phyloP scores from a whole-genome alignment of 768 basidiomycete genomes.

The Tubosaeta brunneosetosa region DNA sequence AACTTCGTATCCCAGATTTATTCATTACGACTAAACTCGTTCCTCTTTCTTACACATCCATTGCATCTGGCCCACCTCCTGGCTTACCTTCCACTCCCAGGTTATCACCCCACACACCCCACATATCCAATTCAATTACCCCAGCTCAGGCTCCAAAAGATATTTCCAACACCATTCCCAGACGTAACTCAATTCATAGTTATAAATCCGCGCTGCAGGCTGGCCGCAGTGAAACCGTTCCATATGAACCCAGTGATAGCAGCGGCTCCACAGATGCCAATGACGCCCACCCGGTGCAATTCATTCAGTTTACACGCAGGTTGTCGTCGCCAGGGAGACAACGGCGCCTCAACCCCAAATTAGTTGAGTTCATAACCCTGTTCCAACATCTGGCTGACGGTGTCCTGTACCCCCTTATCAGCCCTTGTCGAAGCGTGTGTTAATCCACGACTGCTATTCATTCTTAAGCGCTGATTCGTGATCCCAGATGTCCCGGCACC shows the following conservation, averaged over 20 bases:
- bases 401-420: conserved; percentile 24
- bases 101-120: conserved; percentile 3
- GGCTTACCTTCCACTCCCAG: conserved; percentile 20
- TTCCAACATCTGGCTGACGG: conserved; percentile 12
- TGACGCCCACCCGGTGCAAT: conserved; percentile 28
- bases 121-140: conserved; percentile 11
- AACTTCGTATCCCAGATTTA: conserved; percentile 49
- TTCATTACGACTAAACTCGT: conserved; percentile 57
- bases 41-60: conserved; percentile 22
- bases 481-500: conserved; percentile 53
- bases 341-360: conserved; percentile 47
- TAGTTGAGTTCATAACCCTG: conserved; percentile 38
- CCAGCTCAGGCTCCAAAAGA: conserved; percentile 7
- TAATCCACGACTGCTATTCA: conserved; percentile 3
- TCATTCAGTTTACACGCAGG: conserved; percentile 23
- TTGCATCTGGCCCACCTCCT: conserved; percentile 24
- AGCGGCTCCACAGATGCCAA: conserved; percentile 44
- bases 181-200: conserved; percentile 26
- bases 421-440: conserved; percentile 62
- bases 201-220: conserved; percentile 41
- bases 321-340: conserved; percentile 32
- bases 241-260: conserved; percentile 42
- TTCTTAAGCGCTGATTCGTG: not conserved
- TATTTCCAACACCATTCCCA: conserved; percentile 9
- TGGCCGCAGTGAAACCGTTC: conserved; percentile 26